These are phyloP conservation scores for Wakefieldia striispora DNA, from an alignment of 768 basidiomycete genomes.

Conservation along the genomic window DNA sequence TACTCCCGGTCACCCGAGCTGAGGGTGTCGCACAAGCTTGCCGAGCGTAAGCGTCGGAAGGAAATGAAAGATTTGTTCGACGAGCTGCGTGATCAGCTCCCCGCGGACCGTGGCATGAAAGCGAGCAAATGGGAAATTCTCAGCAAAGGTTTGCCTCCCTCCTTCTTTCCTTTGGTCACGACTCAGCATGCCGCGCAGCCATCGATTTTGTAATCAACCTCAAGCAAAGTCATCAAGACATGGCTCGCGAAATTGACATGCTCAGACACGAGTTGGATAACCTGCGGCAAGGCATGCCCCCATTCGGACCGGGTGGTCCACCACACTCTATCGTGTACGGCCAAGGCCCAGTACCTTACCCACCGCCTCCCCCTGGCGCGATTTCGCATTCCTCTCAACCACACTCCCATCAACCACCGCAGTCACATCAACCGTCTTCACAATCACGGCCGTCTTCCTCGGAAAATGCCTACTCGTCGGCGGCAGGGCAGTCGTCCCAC, in stretches of 20 bases:
- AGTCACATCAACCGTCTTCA: constrained; percentile 32
- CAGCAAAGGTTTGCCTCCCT: constrained; percentile 70
- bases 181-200: constrained; percentile 42
- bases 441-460: constrained; percentile 61
- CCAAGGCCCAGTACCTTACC: constrained; percentile 47
- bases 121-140: constrained; percentile 99
- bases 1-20: constrained; percentile 96
- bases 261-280: constrained; percentile 71
- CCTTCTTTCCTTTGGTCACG: neutral
- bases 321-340: constrained; percentile 51
- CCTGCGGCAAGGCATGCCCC: constrained; percentile 55
- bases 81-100: constrained; percentile 89
- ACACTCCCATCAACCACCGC: constrained; percentile 32
- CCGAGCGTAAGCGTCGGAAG: constrained; percentile 93
- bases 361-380: constrained; percentile 44
- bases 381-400: constrained; percentile 41
- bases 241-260: constrained; percentile 76
- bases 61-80: constrained; percentile 99
- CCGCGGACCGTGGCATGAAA: constrained; percentile 91
- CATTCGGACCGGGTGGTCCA: constrained; percentile 49
- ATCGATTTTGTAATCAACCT: constrained; percentile 85
- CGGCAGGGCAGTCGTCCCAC: constrained; percentile 33
- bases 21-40: constrained; percentile 93
- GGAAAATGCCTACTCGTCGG: constrained; percentile 53
- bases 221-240: constrained; percentile 73